Conservation (phyloP, 768 basidiomycete genomes). For the Boletus patriciae region DNA sequence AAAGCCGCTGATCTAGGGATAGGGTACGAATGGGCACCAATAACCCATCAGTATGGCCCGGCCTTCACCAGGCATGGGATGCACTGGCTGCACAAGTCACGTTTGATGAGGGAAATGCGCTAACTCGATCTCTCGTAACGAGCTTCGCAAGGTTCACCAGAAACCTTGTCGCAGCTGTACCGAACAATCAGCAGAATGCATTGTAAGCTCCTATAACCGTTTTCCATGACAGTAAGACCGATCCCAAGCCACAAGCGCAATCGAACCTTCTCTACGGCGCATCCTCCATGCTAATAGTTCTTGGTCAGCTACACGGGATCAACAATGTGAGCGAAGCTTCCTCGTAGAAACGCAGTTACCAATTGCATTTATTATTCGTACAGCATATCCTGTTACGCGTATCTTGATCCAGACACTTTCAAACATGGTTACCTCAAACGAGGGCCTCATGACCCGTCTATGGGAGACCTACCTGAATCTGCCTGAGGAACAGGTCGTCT, state of each 20-base stretch:
- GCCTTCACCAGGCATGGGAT: slow-evolving; percentile 57
- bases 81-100: slow-evolving; percentile 34
- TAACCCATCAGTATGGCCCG: slow-evolving; percentile 53
- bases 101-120: slow-evolving; percentile 32
- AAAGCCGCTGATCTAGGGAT: slow-evolving; percentile 1
- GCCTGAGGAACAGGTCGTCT: slow-evolving; percentile 69
- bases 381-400: slow-evolving; percentile 64
- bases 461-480: slow-evolving; percentile 68
- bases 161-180: slow-evolving; percentile 77
- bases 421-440: slow-evolving; percentile 79
- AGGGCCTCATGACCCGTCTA: slow-evolving; percentile 50
- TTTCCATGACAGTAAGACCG: background rate
- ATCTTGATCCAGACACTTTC: slow-evolving; percentile 77
- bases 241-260: slow-evolving; percentile 46
- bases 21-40: slow-evolving; percentile 39
- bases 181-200: slow-evolving; percentile 67
- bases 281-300: slow-evolving; percentile 75
- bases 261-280: slow-evolving; percentile 67
- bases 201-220: slow-evolving; percentile 52
- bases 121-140: slow-evolving; percentile 43
- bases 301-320: slow-evolving; percentile 66
- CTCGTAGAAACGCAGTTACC: background rate
- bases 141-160: slow-evolving; percentile 75
- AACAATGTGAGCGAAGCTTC: slow-evolving; percentile 45
- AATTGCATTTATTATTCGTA: background rate